Percentiles rank a stretch among this genome's conserved stretches.
Conservation (phyloP, 768 basidiomycete genomes). For the Lactarius evosmus region DNA sequence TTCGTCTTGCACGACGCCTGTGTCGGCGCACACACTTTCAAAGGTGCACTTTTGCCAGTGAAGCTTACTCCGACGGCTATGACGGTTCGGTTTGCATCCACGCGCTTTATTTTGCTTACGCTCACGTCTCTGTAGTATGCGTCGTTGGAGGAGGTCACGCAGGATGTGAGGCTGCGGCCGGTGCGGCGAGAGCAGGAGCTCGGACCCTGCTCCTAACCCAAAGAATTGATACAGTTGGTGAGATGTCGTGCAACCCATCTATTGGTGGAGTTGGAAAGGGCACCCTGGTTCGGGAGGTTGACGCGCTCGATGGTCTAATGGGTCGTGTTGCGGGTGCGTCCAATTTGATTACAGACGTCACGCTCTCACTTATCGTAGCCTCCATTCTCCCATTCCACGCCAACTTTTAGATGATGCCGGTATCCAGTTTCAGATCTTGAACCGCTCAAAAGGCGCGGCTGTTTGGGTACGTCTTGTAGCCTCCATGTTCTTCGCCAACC, state of each 20-base stretch:
- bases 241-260: constrained; percentile 87
- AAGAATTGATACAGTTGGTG: constrained; percentile 74
- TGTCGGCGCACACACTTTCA: constrained; percentile 4
- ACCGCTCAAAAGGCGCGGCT: constrained; percentile 81
- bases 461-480: constrained; percentile 64
- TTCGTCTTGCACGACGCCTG: constrained; percentile 12
- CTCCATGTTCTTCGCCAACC: neutral
- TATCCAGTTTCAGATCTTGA: constrained; percentile 84
- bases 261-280: constrained; percentile 93
- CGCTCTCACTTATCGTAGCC: neutral
- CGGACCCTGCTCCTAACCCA: constrained; percentile 80
- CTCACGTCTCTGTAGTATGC: constrained; percentile 49
- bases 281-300: constrained; percentile 85
- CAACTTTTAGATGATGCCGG: constrained; percentile 71
- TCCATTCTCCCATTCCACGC: neutral
- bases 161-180: constrained; percentile 88
- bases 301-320: constrained; percentile 86
- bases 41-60: constrained; percentile 6
- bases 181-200: constrained; percentile 79
- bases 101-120: neutral
- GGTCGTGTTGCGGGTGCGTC: constrained; percentile 72
- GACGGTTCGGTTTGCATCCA: constrained; percentile 9
- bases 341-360: neutral
- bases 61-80: constrained; percentile 3
- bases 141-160: constrained; percentile 93